phyloP scores from a whole-genome alignment of 108 stramenopile genomes.

The Conticribra guillardii region DNA sequence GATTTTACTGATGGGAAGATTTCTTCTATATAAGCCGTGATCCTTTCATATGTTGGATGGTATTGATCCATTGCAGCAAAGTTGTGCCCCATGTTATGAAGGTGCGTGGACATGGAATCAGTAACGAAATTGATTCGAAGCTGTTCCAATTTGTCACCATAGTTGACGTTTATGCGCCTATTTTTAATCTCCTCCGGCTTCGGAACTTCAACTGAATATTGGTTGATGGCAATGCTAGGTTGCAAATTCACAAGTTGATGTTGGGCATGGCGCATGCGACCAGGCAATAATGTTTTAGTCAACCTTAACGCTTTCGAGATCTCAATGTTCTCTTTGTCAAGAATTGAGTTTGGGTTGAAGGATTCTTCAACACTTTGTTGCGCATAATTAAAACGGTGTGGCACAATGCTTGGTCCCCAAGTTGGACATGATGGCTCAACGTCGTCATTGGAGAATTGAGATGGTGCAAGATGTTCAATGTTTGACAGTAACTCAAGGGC shows the following conservation, averaged over 20 bases:
- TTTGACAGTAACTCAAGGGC: constrained; percentile 5
- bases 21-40: constrained; percentile 24
- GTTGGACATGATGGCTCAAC: constrained; percentile 36
- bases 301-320: too few species aligned
- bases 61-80: constrained; percentile 30
- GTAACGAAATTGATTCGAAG: constrained; percentile 34
- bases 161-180: constrained; percentile 21
- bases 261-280: constrained; percentile 28
- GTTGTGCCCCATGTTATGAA: constrained; percentile 26
- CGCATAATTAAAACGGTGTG: constrained; percentile 15
- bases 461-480: neutral
- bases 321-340: too few species aligned
- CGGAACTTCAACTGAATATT: constrained; percentile 11
- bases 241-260: constrained; percentile 37
- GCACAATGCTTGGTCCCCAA: constrained; percentile 43
- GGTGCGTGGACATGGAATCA: constrained; percentile 14
- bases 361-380: neutral
- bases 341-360: neutral
- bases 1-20: constrained; percentile 34
- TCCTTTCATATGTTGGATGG: constrained; percentile 24
- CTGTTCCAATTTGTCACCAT: constrained; percentile 8
- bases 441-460: constrained; percentile 8
- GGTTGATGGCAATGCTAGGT: constrained; percentile 2
- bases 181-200: constrained; percentile 28
- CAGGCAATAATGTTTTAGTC: constrained; percentile 9